Evolutionary conservation across 2,329 filamentous ascomycete genomes (phyloP).

Genomic region (Trichoderma gracile): DNA sequence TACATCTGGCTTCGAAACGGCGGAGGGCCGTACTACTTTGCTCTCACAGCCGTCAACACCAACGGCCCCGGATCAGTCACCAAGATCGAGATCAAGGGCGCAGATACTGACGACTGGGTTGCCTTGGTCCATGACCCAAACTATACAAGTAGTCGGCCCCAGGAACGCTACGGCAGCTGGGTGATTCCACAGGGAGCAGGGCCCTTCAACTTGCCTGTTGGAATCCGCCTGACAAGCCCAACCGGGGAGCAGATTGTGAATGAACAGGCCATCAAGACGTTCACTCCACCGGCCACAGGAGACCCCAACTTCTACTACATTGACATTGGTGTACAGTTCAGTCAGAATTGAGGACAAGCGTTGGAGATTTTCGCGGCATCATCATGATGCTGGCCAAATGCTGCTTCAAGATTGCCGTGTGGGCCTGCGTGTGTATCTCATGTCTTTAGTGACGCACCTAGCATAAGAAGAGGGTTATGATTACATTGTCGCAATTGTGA

Average conservation of each 20-base stretch:
- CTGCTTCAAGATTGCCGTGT: too few relatives aligned
- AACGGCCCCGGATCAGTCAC: conserved; percentile 17
- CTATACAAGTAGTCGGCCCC: conserved; percentile 19
- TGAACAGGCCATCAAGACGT: conserved; percentile 13
- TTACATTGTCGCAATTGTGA: too few relatives aligned
- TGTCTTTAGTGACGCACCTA: too few relatives aligned
- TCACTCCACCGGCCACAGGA: conserved; percentile 4
- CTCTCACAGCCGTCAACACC: conserved; percentile 11
- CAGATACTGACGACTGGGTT: conserved; percentile 4
- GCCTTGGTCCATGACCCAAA: conserved; percentile 15
- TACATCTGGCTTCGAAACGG: conserved; percentile 20
- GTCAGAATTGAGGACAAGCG: background rate
- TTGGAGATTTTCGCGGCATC: too few relatives aligned
- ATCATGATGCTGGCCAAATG: too few relatives aligned
- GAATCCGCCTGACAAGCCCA: conserved; percentile 15
- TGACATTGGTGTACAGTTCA: conserved; percentile 18
- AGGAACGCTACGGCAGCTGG: conserved; percentile 21
- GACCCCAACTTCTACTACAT: conserved; percentile 20
- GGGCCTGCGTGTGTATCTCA: too few relatives aligned
- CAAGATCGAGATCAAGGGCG: conserved; percentile 7
- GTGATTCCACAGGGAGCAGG: conserved; percentile 9
- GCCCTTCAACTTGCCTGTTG: conserved; percentile 12
- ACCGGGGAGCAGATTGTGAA: conserved; percentile 18
- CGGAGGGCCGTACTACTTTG: conserved; percentile 17
- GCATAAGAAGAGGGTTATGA: too few relatives aligned